Percentiles rank a stretch among this genome's conserved stretches.
Evolutionary conservation across 768 basidiomycete genomes (phyloP).

Genomic region (Sarcomyxa edulis): DNA sequence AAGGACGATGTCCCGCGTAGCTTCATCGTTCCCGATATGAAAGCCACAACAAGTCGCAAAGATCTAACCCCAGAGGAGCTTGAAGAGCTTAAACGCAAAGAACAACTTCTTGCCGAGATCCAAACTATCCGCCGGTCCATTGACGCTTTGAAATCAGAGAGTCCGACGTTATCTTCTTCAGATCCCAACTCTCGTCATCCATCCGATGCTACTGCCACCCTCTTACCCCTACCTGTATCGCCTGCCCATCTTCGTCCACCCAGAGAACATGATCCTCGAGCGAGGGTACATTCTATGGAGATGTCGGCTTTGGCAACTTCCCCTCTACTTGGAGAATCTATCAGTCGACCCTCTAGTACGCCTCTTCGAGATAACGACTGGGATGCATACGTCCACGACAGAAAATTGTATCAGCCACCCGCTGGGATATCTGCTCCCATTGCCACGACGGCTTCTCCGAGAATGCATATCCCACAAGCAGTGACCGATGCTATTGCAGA

Average conservation of each 20-base stretch:
- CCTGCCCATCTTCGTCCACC: constrained; percentile 66
- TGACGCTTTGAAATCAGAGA: constrained; percentile 68
- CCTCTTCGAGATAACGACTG: constrained; percentile 78
- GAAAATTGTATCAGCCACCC: constrained; percentile 81
- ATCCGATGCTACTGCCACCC: constrained; percentile 57
- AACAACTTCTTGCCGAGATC: constrained; percentile 72
- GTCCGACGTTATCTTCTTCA: constrained; percentile 58
- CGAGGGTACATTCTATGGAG: constrained; percentile 71
- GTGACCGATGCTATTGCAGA: constrained; percentile 70
- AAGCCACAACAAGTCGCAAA: constrained; percentile 21
- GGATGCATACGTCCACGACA: constrained; percentile 82
- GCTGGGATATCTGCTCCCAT: constrained; percentile 79
- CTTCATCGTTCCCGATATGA: constrained; percentile 51
- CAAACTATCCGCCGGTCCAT: constrained; percentile 77
- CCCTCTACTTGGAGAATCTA: constrained; percentile 43
- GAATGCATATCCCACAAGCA: constrained; percentile 59
- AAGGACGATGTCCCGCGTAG: constrained; percentile 69
- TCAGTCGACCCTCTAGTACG: constrained; percentile 66
- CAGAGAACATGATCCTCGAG: constrained; percentile 62
- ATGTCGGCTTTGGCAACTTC: constrained; percentile 41
- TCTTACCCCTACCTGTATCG: constrained; percentile 37
- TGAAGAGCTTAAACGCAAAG: constrained; percentile 61
- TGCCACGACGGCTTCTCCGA: constrained; percentile 46
- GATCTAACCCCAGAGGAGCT: constrained; percentile 36
- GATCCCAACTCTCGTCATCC: constrained; percentile 59